Percentiles rank a stretch among this genome's conserved stretches.
Conservation (phyloP, 1,139 yeast species). For the Candida albicans region DNA sequence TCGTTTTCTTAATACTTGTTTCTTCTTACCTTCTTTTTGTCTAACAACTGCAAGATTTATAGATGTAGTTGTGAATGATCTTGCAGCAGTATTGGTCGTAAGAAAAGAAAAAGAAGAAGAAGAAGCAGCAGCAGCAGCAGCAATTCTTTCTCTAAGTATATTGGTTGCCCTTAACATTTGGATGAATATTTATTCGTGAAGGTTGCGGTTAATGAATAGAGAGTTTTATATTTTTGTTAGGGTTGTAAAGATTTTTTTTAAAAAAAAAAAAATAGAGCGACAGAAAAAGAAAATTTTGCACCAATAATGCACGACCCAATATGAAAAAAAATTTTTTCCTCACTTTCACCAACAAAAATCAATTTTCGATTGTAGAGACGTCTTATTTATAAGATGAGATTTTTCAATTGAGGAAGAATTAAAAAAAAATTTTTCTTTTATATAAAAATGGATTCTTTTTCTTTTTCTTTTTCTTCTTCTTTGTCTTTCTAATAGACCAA, state of each 20-base stretch:
- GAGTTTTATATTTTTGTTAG: not conserved
- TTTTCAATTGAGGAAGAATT: too few relatives aligned
- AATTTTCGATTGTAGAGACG: too few relatives aligned
- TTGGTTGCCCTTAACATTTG: constrained; percentile 2
- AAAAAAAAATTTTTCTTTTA: too few relatives aligned
- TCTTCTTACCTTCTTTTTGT: constrained; percentile 26
- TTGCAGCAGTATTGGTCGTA: not conserved
- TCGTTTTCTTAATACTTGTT: constrained; percentile 15
- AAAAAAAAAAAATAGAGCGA: not conserved
- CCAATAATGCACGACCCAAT: not conserved
- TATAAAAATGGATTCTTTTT: not conserved
- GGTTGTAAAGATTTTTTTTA: not conserved
- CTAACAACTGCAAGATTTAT: constrained; percentile 17
- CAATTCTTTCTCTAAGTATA: not conserved
- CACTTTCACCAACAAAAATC: not conserved
- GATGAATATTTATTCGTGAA: too few relatives aligned
- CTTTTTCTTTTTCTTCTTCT: not conserved
- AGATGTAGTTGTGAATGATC: constrained; percentile 11
- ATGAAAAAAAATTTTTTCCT: not conserved
- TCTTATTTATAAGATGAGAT: too few relatives aligned
- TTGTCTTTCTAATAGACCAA: constrained; percentile 2
- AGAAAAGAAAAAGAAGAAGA: not conserved
- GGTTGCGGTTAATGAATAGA: too few relatives aligned
- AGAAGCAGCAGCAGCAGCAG: not conserved
- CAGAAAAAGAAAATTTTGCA: not conserved